phyloP scores from a whole-genome alignment of 768 basidiomycete species.

The Clitopilus passeckerianus region DNA sequence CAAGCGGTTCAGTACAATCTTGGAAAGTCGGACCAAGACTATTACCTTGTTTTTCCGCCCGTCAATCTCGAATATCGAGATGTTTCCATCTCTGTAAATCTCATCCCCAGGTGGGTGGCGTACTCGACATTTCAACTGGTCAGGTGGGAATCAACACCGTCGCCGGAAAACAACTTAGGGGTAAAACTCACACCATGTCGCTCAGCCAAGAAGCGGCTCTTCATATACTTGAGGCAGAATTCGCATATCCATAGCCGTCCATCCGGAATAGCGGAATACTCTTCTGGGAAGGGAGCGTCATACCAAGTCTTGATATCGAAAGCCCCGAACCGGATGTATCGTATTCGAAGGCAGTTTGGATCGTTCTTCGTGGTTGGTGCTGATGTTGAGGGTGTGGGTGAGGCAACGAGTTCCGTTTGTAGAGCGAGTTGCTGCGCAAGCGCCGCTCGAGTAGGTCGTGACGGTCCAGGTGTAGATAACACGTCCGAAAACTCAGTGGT shows the following conservation, averaged over 20 bases:
- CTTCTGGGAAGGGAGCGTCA: constrained; percentile 97
- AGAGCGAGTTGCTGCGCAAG: constrained; percentile 35
- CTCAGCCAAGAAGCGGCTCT: constrained; percentile 80
- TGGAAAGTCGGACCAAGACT: constrained; percentile 1
- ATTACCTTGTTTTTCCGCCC: constrained; percentile 93
- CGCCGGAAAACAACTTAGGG: background rate
- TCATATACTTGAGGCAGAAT: constrained; percentile 98
- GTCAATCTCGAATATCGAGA: constrained; percentile 97
- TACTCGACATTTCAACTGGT: constrained; percentile 89
- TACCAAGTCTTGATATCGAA: constrained; percentile 98
- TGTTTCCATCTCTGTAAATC: constrained; percentile 84
- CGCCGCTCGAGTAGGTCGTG: constrained; percentile 60
- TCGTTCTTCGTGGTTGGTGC: constrained; percentile 23
- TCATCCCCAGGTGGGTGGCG: constrained; percentile 97
- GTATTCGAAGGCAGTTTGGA: constrained; percentile 60
- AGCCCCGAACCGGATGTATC: constrained; percentile 82
- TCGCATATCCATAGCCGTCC: constrained; percentile 96
- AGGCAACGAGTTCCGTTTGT: constrained; percentile 35
- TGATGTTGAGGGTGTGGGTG: constrained; percentile 33
- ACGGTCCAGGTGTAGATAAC: constrained; percentile 39
- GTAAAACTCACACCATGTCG: constrained; percentile 74
- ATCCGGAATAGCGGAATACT: constrained; percentile 89
- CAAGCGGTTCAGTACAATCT: constrained; percentile 4
- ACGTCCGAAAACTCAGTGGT: constrained; percentile 19
- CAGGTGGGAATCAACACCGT: background rate